Base-by-base conservation (phyloP, 352 stramenopile genomes). In the Phytophthora meadii region DNA sequence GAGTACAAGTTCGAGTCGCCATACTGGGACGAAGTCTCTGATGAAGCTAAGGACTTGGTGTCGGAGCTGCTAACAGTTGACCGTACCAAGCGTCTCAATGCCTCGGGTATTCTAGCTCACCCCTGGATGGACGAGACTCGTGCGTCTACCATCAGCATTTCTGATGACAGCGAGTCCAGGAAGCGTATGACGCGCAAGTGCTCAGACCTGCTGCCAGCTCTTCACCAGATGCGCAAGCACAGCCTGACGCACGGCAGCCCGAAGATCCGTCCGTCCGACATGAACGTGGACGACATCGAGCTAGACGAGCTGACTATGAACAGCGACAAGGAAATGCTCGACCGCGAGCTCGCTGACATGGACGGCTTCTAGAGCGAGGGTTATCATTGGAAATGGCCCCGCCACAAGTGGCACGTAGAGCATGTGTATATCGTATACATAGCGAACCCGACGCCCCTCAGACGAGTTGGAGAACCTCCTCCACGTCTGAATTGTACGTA, bases 21-120 rank as follows among this genome's bases (percentile, higher is more conserved):
- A 2, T 96, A 98, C 59, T 99, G 97, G 97, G 94, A 99, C 65
- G 74, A 88, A 10, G 98, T 99, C 25, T 98, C 90, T 8, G 70
- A 87, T 17, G 81, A 90, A 34, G 97, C 97, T 1, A 99, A 98
- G 71, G 88, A 98, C 46, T 96, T 99, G 57, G 97, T 99, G n/a
- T 74, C 67, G 22, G 87, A 86, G 42, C 68, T 99, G 54, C 70
- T 99, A 48, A 91, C 87, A 19, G 94, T 98, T 25, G 87, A 98
- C 74, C 91, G 94, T 1, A 74, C 63, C 4, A 64, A 89, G 51
- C 77, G 92, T 10, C 70, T 95, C 8, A 87, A 84, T 45, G 89
- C 84, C 0, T 74, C 82, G 6, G 76, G 80, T 4, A 80, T 96
- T 40, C 63, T 97, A 2, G 51, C 70, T 6, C 88, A 98, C 53